Evolutionary conservation across 306 rosid genomes (phyloP), one percentile per base, ranked within the genome.

Genomic region (Rubus parviflorus): DNA sequence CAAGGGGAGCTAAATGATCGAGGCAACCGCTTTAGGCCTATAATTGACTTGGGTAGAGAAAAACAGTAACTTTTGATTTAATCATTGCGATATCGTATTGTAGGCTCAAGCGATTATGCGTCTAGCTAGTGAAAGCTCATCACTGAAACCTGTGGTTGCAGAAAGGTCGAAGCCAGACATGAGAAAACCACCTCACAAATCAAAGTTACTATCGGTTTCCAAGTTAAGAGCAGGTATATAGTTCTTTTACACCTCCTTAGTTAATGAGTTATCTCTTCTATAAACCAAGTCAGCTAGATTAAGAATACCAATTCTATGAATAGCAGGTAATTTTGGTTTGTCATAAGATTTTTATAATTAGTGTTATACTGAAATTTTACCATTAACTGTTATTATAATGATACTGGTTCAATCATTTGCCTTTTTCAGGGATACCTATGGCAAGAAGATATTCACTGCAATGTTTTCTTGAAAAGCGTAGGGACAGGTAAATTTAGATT

Each of bases 401-500:
- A 56, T 56, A 20, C 62, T 56, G 9, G 35, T 20, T 56, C 13
- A 3, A 8, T 56, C 62, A 20, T 46, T 54, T 52, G 1, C 16
- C 4, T 6, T n/a, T 11, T 23, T 41, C 70, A 85, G 85, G 70
- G 42, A 17, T 67, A 76, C 81, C 81, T 12, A n/a, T 78, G 43
- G 74, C 81, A 75, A 85, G 85, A 61, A 75, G 82, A 45, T 35
- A 49, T 57, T 81, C 85, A 14, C 68, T 78, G 58, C 79, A 85
- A 37, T 52, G 65, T 76, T 79, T 81, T 58, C 48, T 85, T 15
- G 74, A 79, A 75, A 85, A 81, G 67, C 88, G 81, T 4, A 73
- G 68, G 22, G 61, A 54, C 15, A 81, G 85, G 85, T 80, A 73
- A 13, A 38, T 37, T 17, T 41, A 13, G 12, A 37, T 15, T 49